phyloP scores from a whole-genome alignment of 139 green algal species.

The Chlamydomonas schloesseri region DNA sequence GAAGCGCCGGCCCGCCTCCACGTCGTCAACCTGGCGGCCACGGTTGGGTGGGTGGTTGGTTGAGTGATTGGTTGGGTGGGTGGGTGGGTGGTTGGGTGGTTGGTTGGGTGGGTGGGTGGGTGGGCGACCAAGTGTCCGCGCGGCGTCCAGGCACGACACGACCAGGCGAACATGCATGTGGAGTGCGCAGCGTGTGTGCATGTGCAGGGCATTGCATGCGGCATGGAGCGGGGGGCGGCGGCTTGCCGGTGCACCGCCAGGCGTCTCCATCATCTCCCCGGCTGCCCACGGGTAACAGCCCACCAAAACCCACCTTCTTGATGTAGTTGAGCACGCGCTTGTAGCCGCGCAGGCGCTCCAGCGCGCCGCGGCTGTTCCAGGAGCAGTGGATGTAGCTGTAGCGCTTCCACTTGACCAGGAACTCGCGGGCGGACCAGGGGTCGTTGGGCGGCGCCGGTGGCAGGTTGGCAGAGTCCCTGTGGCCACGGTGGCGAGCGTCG shows the following conservation, averaged over 20 bases:
- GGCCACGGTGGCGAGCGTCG: too few species aligned
- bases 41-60: too few species aligned
- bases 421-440: slow-evolving; percentile 79
- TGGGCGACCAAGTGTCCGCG: not conserved
- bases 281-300: too few species aligned
- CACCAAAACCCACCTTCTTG: slow-evolving; percentile 74
- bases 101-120: not conserved
- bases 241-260: too few species aligned
- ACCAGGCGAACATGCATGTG: too few species aligned
- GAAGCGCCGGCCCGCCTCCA: slow-evolving; percentile 40
- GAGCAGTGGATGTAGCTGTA: slow-evolving; percentile 88
- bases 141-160: too few species aligned
- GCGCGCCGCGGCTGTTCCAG: slow-evolving; percentile 79
- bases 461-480: slow-evolving; percentile 60
- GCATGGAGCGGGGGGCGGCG: too few species aligned
- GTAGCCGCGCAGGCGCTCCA: slow-evolving; percentile 82
- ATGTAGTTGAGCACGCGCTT: slow-evolving; percentile 97
- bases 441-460: slow-evolving; percentile 49
- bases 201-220: too few species aligned
- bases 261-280: too few species aligned
- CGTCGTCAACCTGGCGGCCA: slow-evolving; percentile 64
- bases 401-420: slow-evolving; percentile 94
- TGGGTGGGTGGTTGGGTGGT: too few species aligned
- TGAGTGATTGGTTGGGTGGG: too few species aligned
- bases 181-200: too few species aligned